Conservation (phyloP, 306 rosid genomes). For the Dicorynia guianensis region DNA sequence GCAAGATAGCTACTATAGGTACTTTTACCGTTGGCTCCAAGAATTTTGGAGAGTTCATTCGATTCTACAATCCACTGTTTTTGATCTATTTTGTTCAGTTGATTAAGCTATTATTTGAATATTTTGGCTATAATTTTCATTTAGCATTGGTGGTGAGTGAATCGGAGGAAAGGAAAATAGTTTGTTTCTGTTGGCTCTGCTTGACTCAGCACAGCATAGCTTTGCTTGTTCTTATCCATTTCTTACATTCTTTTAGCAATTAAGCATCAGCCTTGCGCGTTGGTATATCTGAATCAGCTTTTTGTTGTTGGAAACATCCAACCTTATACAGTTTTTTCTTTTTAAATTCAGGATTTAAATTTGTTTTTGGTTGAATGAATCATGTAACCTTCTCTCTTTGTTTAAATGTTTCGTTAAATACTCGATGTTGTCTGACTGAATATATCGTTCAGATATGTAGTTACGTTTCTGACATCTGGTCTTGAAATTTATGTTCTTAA, state of each 20-base stretch:
- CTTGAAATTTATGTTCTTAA: slow-evolving; percentile 19
- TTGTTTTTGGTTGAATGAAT: slow-evolving; percentile 10
- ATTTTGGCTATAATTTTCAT: neutral
- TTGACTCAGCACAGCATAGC: neutral
- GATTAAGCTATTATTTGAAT: slow-evolving; percentile 1
- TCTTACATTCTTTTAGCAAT: neutral
- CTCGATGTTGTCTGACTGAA: neutral
- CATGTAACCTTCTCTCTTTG: neutral
- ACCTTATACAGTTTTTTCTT: neutral
- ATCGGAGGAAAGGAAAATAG: too few species aligned
- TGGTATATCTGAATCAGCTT: neutral
- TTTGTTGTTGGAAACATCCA: neutral
- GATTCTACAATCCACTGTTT: too few species aligned
- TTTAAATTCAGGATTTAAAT: slow-evolving; percentile 12
- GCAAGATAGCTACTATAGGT: slow-evolving; percentile 79
- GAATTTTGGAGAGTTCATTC: slow-evolving; percentile 4
- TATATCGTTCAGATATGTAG: neutral
- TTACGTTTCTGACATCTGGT: slow-evolving; percentile 12
- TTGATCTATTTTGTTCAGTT: neutral
- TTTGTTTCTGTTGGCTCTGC: neutral
- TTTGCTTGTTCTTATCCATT: neutral
- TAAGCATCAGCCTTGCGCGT: neutral
- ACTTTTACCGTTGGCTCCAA: slow-evolving; percentile 22
- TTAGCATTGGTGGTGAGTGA: neutral
- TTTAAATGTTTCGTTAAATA: neutral